phyloP scores from a whole-genome alignment of 768 basidiomycete genomes.

The Agaricus blazei region DNA sequence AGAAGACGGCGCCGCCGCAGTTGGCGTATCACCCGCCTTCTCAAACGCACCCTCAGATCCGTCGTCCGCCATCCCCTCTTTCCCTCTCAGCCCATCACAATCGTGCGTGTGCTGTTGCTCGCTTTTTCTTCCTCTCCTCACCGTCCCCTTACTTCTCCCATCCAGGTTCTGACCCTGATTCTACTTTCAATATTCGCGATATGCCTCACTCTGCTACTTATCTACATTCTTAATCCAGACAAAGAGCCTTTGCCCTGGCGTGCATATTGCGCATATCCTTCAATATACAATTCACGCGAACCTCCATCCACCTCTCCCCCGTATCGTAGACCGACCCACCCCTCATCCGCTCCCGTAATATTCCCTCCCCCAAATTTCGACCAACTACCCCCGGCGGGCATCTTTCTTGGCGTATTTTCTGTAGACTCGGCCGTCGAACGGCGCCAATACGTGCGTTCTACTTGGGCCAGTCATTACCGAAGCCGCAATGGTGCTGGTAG shows the following conservation, averaged over 20 bases:
- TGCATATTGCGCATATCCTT: slow-evolving; percentile 79
- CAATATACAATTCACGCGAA: slow-evolving; percentile 34
- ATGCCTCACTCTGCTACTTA: slow-evolving; percentile 79
- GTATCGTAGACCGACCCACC: slow-evolving; percentile 33
- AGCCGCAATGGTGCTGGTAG: slow-evolving; percentile 69
- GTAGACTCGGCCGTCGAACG: slow-evolving; percentile 82
- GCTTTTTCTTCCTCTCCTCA: not conserved
- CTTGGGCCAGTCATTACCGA: slow-evolving; percentile 81
- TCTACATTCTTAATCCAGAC: slow-evolving; percentile 93
- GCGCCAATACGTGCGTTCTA: slow-evolving; percentile 80
- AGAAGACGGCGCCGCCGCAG: slow-evolving; percentile 50
- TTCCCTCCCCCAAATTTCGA: slow-evolving; percentile 79
- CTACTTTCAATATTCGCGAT: slow-evolving; percentile 78
- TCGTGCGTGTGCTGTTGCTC: slow-evolving; percentile 43
- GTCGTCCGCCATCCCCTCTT: slow-evolving; percentile 70
- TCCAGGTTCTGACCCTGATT: slow-evolving; percentile 34
- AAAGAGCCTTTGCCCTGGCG: slow-evolving; percentile 94
- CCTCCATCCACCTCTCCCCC: slow-evolving; percentile 30
- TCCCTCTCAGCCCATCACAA: slow-evolving; percentile 75
- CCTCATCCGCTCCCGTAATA: slow-evolving; percentile 24
- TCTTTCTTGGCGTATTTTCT: slow-evolving; percentile 89
- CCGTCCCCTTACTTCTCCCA: slow-evolving; percentile 3
- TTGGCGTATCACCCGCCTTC: slow-evolving; percentile 38
- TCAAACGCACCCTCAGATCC: slow-evolving; percentile 51
- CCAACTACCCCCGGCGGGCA: slow-evolving; percentile 70